Evolutionary conservation across 2,329 filamentous ascomycete genomes (phyloP), one percentile per base, ranked within the genome.

Genomic region (Nigrospora osmanthi): DNA sequence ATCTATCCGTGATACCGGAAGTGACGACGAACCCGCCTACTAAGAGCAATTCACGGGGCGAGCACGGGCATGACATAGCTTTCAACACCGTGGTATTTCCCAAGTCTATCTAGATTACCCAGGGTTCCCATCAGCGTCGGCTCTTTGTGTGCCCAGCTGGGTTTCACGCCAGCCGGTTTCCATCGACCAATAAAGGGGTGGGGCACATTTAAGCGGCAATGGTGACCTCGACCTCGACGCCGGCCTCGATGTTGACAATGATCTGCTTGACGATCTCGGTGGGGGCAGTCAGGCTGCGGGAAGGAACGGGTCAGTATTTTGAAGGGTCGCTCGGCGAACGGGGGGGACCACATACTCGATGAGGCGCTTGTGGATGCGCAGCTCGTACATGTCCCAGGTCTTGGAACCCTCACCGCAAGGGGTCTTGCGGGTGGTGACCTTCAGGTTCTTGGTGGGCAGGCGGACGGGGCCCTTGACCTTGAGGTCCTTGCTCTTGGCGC

Each of bases 321-420:
- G 13, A 15, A 3, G n/a, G n/a, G 32, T 46, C 11, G 35, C n/a
- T n/a, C 7, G 9, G 15, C 39, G 39, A 11, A 16, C 14, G 11
- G 3, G 11, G 38, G 10, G 28, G 23, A 19, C 32, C 17, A 79
- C 82, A 63, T 69, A 87, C 82, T 95, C 90, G 68, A 96, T 96
- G 67, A 96, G 80, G 62, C 90, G 87, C 86, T 96, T 96, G 83
- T 96, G 89, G 71, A 96, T 95, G 77, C 91, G 86, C 89, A 98
- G 94, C 85, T 98, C 91, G 74, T 80, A 98, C 72, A 80, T 84
- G 72, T 97, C 93, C 93, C 93, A 98, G 68, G 93, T 98, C 89
- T 98, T 98, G 74, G 87, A 94, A 77, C 93, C 93, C 83, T 98
- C 93, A 87, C 93, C 93, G 76, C 87, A 93, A 71, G 93, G 93